Conservation (phyloP, 352 stramenopile genomes). For the Phytophthora hybrid region DNA sequence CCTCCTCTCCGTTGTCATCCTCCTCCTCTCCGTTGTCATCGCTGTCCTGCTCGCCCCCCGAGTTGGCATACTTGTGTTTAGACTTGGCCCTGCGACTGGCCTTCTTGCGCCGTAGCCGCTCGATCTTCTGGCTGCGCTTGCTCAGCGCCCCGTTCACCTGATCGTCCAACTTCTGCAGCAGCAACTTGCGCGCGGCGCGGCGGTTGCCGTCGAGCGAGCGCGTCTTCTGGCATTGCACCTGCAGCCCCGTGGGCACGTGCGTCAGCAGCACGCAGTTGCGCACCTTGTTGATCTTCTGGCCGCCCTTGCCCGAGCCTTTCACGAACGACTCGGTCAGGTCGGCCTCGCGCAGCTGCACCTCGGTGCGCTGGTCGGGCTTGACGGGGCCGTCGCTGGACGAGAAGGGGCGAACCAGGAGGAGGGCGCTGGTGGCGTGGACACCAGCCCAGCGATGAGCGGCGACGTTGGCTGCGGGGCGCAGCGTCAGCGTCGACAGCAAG, state of each 20-base stretch:
- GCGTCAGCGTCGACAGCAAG: not conserved
- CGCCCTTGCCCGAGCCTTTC: constrained; percentile 89
- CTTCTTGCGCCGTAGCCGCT: constrained; percentile 76
- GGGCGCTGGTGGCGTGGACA: not conserved
- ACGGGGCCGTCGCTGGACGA: not conserved
- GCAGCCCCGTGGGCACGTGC: constrained; percentile 79
- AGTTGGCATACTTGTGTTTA: constrained; percentile 63
- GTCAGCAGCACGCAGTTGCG: constrained; percentile 90
- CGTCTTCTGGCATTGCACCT: constrained; percentile 84
- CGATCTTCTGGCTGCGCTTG: constrained; percentile 69
- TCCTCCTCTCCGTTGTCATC: constrained; percentile 25
- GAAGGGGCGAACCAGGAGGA: constrained; percentile 7
- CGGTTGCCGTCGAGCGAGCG: constrained; percentile 84
- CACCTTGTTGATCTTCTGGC: constrained; percentile 94
- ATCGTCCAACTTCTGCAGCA: constrained; percentile 82
- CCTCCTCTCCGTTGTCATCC: constrained; percentile 17
- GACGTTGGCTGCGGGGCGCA: too few relatives aligned
- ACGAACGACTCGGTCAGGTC: constrained; percentile 87
- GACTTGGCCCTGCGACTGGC: constrained; percentile 60
- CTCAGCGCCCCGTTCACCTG: constrained; percentile 72
- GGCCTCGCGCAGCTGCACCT: constrained; percentile 60
- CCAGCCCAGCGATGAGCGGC: not conserved
- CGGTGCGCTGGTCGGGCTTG: constrained; percentile 13
- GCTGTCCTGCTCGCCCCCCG: constrained; percentile 15
- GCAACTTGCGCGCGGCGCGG: constrained; percentile 71